Percentiles rank a stretch among this genome's conserved stretches.
phyloP scores from a whole-genome alignment of 192 early-diverging fungal species.

The Coemansia guatemalensis region DNA sequence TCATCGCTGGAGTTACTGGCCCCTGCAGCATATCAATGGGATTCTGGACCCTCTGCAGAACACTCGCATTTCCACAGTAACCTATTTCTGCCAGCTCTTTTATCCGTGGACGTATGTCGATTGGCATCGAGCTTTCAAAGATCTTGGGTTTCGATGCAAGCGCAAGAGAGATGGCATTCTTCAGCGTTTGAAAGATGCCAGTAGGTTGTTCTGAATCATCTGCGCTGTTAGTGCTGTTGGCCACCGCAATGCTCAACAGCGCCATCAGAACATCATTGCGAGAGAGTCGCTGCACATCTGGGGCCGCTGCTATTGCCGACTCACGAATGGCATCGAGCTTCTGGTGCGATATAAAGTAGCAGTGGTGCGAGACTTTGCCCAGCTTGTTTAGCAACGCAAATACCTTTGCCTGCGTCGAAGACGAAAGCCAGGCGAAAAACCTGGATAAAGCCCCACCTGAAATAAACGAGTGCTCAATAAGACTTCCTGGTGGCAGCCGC shows the following conservation, averaged over 20 bases:
- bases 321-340: background rate
- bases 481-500: background rate
- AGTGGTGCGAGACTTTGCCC: background rate
- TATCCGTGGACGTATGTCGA: background rate
- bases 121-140: background rate
- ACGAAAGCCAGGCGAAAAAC: conserved; percentile 1
- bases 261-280: conserved; percentile 13
- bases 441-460: background rate
- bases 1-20: background rate
- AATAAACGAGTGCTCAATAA: background rate
- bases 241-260: background rate
- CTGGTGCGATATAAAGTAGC: background rate
- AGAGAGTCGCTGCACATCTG: background rate
- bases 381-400: background rate
- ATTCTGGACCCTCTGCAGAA: background rate
- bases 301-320: background rate
- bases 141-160: background rate
- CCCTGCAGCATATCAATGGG: background rate
- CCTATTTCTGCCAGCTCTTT: background rate
- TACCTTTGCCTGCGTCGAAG: background rate
- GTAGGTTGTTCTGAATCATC: no score
- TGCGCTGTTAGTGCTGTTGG: background rate
- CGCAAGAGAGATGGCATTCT: background rate
- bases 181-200: no score
- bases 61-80: no score